Percentiles rank a stretch among this genome's conserved stretches.
Conservation (phyloP, 345 rosid species). For the Populus simonii region DNA sequence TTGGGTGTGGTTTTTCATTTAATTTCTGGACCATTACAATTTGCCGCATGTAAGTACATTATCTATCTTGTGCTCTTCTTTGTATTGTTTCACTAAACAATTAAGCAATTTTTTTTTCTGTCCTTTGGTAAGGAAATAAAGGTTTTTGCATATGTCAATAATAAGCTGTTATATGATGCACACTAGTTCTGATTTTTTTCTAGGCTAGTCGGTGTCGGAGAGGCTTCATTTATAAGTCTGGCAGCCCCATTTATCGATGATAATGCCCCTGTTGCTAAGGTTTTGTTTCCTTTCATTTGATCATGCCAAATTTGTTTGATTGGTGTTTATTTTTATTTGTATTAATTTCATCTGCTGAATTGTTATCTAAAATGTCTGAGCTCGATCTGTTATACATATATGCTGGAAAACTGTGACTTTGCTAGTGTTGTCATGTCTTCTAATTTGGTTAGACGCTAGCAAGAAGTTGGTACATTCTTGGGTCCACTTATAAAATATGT, state of each 20-base stretch:
- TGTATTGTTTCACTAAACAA: background rate
- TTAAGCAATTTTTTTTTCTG: too few relatives aligned
- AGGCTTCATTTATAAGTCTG: slow-evolving; percentile 94
- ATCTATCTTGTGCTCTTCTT: background rate
- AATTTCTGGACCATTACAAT: slow-evolving; percentile 79
- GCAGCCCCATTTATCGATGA: slow-evolving; percentile 98
- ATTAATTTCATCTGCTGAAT: background rate
- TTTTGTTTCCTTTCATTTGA: slow-evolving; percentile 18
- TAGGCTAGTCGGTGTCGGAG: slow-evolving; percentile 98
- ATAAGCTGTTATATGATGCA: background rate
- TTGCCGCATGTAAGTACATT: slow-evolving; percentile 75
- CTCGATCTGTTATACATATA: background rate
- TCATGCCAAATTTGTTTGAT: background rate
- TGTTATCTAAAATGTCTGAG: background rate
- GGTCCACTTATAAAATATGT: background rate
- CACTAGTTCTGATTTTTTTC: slow-evolving; percentile 14
- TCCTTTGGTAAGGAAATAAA: background rate
- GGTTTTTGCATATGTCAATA: background rate
- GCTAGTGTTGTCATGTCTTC: background rate
- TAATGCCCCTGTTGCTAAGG: slow-evolving; percentile 83
- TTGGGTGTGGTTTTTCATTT: slow-evolving; percentile 81
- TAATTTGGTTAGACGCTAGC: background rate
- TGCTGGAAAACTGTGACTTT: background rate
- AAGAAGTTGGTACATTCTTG: background rate
- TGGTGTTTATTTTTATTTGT: background rate